Percentiles rank a stretch among this genome's conserved stretches.
Evolutionary conservation across 139 green algal species (phyloP).

Genomic region (Microglena sp.): DNA sequence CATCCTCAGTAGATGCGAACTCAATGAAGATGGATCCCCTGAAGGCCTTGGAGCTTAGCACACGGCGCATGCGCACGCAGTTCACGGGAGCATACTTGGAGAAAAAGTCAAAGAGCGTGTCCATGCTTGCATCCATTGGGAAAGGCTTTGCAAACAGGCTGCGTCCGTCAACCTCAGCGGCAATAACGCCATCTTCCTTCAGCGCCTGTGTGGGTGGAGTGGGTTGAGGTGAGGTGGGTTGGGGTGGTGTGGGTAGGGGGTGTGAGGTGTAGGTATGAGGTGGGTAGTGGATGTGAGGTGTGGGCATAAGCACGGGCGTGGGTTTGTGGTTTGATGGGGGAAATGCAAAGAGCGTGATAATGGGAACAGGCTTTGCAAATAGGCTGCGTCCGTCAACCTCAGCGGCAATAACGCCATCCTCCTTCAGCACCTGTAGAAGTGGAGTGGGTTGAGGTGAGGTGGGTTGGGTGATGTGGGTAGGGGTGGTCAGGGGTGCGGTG

Average conservation of each 20-base stretch:
- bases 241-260: no score
- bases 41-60: constrained; percentile 70
- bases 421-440: constrained; percentile 24
- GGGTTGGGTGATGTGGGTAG: no score
- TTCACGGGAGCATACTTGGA: constrained; percentile 25
- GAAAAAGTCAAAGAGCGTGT: constrained; percentile 49
- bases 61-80: constrained; percentile 67
- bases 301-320: no score
- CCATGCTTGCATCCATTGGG: constrained; percentile 36
- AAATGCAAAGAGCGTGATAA: no score
- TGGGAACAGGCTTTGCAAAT: constrained; percentile 69
- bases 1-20: constrained; percentile 46
- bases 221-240: no score
- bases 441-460: no score
- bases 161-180: constrained; percentile 47
- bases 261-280: no score
- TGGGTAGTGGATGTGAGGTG: no score
- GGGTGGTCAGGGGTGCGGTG: no score
- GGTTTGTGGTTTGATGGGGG: no score
- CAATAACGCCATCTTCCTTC: constrained; percentile 23
- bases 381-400: constrained; percentile 60
- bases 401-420: constrained; percentile 22
- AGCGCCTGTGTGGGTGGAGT: constrained; percentile 16
- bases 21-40: constrained; percentile 58
- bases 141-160: constrained; percentile 72